Base-by-base conservation (phyloP, 345 rosid genomes). In the Rhodomyrtus tomentosa region DNA sequence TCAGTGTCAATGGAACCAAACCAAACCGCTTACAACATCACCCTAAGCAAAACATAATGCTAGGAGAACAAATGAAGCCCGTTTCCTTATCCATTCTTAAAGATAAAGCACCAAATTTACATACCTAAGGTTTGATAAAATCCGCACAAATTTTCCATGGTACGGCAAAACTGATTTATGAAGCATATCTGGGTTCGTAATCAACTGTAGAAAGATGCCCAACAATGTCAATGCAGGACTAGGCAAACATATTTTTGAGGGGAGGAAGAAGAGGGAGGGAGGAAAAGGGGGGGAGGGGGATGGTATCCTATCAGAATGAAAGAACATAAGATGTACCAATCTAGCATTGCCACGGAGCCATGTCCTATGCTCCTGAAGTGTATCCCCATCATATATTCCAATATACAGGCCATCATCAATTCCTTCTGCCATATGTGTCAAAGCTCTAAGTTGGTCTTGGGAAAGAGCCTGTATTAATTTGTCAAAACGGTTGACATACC, bases 181-280 rank as follows among this genome's bases (percentile, higher is more conserved):
- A 38, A 96, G 88, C 98, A 96, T 96, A 89, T 96, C 99, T 50
- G 99, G 99, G 94, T 96, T 96, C 84, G 99, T 96, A 84, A 96
- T 96, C 89, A 96, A 91, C 99, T 96, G 91, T 91, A 86, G 32
- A 49, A 83, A 84, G 87, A 86, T 80, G 10, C 76, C 62, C 79
- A 85, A 56, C 54, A 81, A 83, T 86, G 87, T 82, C 88, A 79
- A 82, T 83, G 40, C 55, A 62, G 21, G 50, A 58, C 56, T n/a
- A 62, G 12, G 80, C 24, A 20, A 80, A 53, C 2, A 38, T 42
- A 36, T 11, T 51, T 72, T 18, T 40, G 22, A 32, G 76, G 74
- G 40, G 73, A 15, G 2, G 5, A 36, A 16, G 14, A 13, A 0
- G 7, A 1, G 10, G 50, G 36, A 3, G 7, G 24, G 12, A 7